Base-by-base conservation (phyloP, 1,139 yeast species). In the Suzukiozyma palmioleophila region DNA sequence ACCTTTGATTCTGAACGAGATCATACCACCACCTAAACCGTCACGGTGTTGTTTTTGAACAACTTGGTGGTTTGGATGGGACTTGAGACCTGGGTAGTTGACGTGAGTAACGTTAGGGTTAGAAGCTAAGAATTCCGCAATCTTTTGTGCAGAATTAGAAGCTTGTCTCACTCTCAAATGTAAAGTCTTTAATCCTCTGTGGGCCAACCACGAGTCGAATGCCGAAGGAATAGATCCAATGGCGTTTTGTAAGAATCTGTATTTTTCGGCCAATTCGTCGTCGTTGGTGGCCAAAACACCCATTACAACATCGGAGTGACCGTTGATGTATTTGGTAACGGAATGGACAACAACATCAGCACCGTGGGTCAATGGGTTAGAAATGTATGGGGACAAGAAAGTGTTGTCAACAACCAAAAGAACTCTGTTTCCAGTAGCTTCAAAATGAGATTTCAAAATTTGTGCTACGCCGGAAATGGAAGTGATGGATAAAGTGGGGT, bases 131-230 rank as follows among this genome's bases (percentile, higher is more conserved):
- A 63, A 77, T 63, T 83, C 79, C 41, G 96, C 95, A 51, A 87
- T 79, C 53, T 75, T 74, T 52, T 69, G 77, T 22, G 96, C 95
- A 43, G 77, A 73, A 40, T 59, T 52, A 36, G 89, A 67, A 30
- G 92, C 82, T 56, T 83, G 85, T 57, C 77, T 77, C 38, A 81
- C 84, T 62, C 96, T 78, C 64, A 87, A 72, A 57, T 85, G 95
- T 59, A 87, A 73, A 34, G 96, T 87, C 75, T 85, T 87, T 59
- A 87, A 75, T 57, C 96, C 96, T 64, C 96, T 78, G 75, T 86
- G 95, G 43, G 95, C 90, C 63, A 87, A 80, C 95, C 95, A 87
- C 37, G 88, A 77, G 69, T 87, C 96, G 60, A 87, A 87, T 38
- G 95, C 88, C 29, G 95, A 85, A 49, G 95, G 95, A 49, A 86